phyloP scores from a whole-genome alignment of 2,329 filamentous ascomycete species.

The Cytospora mali region DNA sequence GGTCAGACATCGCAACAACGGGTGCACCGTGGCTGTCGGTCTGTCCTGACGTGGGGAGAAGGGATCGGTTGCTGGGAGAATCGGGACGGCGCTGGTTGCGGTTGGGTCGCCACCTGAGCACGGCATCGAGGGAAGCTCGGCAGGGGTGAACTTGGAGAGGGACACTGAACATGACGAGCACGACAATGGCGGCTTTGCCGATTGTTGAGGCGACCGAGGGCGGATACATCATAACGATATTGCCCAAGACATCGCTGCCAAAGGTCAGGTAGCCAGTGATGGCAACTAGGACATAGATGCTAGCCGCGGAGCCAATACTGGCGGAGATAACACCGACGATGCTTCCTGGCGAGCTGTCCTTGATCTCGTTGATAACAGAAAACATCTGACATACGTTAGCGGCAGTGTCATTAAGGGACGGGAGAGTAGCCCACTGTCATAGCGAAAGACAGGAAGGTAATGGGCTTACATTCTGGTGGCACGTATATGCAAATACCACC shows the following conservation, averaged over 20 bases:
- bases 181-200: conserved; percentile 90
- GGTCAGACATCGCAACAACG: conserved; percentile 73
- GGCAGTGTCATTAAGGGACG: not conserved
- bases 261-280: conserved; percentile 97
- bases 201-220: conserved; percentile 84
- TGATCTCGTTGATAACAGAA: conserved; percentile 93
- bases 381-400: conserved; percentile 74
- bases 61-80: conserved; percentile 45
- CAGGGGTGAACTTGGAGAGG: conserved; percentile 95
- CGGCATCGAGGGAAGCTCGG: conserved; percentile 90
- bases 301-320: conserved; percentile 86
- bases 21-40: conserved; percentile 55
- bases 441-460: not conserved
- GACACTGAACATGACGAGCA: conserved; percentile 95
- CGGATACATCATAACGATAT: conserved; percentile 90
- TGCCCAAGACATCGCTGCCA: conserved; percentile 84
- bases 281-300: conserved; percentile 86
- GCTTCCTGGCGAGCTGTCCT: conserved; percentile 75
- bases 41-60: conserved; percentile 44
- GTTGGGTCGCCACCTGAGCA: conserved; percentile 86
- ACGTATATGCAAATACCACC: conserved; percentile 98
- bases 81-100: conserved; percentile 43
- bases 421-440: not conserved
- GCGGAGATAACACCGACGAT: conserved; percentile 77
- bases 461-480: conserved; percentile 84